Evolutionary conservation across 2,329 filamentous ascomycete genomes (phyloP), one percentile per base, ranked within the genome.

Genomic region (Grosmannia clavigera): DNA sequence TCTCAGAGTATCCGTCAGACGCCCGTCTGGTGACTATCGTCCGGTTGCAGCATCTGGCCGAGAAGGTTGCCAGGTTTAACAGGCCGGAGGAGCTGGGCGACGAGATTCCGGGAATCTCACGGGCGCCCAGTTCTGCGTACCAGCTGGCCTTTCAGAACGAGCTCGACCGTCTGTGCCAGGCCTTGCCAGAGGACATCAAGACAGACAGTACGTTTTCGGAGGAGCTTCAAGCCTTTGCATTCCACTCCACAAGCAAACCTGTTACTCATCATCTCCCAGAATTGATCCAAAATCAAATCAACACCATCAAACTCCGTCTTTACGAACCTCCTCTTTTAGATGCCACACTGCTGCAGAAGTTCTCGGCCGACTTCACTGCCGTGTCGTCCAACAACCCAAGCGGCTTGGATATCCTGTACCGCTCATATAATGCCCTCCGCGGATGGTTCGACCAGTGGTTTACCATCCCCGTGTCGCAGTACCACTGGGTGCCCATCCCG

Each of bases 371-470:
- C 73, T 0, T 67, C 71, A 40, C 48, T 0, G 66, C 72, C 2
- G 71, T 72, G 0, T 43, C 61, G 27, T 50, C 61, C n/a, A 33
- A 46, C 70, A 57, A 35, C 1, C 68, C 75, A 0, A 75, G 76
- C 0, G 73, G 75, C 0, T 70, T 82, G 2, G 78, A 82, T 60
- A 70, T 75, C 3, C 75, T 83, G 11, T 80, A 78, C 63, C 74
- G 75, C 29, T 77, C 78, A 4, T 75, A 76, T 53, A 69, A 71
- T 19, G 76, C 79, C 1, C 66, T 81, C 0, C 75, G 73, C 46
- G 67, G 68, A 0, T 83, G 77, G 70, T 81, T 82, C 56, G 74
- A 79, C 2, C 70, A 70, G 46, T 80, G 78, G 72, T 70, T 78
- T 2, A 66, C 71, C 0, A 67, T 82, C 0, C 75, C 80, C 0